Evolutionary conservation across 2,329 filamentous ascomycete species (phyloP).

Genomic region (Verticillium nubilum): DNA sequence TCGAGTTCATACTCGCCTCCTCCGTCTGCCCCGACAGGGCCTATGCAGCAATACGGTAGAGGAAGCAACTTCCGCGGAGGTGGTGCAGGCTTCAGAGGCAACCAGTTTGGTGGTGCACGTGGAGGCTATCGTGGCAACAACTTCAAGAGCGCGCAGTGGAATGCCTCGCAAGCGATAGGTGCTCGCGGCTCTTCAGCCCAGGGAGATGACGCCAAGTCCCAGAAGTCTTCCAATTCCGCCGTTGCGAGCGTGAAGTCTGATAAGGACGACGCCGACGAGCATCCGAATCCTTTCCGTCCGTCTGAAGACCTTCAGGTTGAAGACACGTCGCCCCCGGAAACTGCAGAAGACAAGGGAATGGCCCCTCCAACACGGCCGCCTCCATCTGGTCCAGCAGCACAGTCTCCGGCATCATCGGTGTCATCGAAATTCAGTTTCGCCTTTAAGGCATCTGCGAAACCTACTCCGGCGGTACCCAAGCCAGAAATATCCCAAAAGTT

Average conservation of each 20-base stretch:
- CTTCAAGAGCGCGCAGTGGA: slow-evolving; percentile 69
- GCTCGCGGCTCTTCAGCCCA: slow-evolving; percentile 28
- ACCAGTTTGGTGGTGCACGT: slow-evolving; percentile 45
- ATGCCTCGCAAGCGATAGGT: slow-evolving; percentile 40
- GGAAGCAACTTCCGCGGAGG: slow-evolving; percentile 41
- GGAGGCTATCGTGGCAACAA: slow-evolving; percentile 51
- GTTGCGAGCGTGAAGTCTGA: slow-evolving; percentile 12
- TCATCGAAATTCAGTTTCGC: slow-evolving; percentile 85
- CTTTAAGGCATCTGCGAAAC: slow-evolving; percentile 70
- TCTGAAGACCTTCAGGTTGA: slow-evolving; percentile 62
- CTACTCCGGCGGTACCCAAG: slow-evolving; percentile 51
- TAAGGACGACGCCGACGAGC: slow-evolving; percentile 36
- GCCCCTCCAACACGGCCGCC: slow-evolving; percentile 49
- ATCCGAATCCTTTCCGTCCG: slow-evolving; percentile 56
- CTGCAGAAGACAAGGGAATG: slow-evolving; percentile 43
- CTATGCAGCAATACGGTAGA: slow-evolving; percentile 46
- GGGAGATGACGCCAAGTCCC: slow-evolving; percentile 24
- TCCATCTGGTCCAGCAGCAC: slow-evolving; percentile 47
- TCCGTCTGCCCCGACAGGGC: slow-evolving; percentile 52
- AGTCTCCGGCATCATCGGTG: slow-evolving; percentile 52
- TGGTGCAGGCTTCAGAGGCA: slow-evolving; percentile 52
- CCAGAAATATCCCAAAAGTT: slow-evolving; percentile 63
- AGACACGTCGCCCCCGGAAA: slow-evolving; percentile 39
- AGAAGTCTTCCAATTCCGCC: slow-evolving; percentile 11
- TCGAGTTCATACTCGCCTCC: slow-evolving; percentile 42